phyloP scores from a whole-genome alignment of 2,329 filamentous ascomycete species.

The Colletotrichum ledebouriae region DNA sequence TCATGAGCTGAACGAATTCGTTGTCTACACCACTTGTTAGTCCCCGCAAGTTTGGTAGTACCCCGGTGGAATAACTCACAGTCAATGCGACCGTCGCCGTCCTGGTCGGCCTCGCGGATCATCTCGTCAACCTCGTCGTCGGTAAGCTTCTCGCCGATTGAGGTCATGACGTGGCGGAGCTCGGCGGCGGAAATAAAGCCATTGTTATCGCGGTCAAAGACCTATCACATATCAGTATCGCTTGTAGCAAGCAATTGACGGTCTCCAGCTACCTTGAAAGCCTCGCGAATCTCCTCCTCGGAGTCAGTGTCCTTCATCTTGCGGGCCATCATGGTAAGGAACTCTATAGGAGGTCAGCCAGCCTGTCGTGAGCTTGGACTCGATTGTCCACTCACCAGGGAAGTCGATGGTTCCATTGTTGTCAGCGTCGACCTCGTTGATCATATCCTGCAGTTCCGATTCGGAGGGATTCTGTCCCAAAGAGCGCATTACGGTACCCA shows the following conservation, averaged over 20 bases:
- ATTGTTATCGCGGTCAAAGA: constrained; percentile 92
- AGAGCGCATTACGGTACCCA: constrained; percentile 91
- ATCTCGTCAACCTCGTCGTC: constrained; percentile 94
- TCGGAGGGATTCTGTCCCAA: constrained; percentile 91
- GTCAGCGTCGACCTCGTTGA: constrained; percentile 92
- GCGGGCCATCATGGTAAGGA: constrained; percentile 93
- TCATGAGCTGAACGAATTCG: constrained; percentile 95
- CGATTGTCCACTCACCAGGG: constrained; percentile 72
- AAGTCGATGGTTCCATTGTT: constrained; percentile 96
- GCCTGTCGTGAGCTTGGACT: background rate
- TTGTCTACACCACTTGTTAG: constrained; percentile 71
- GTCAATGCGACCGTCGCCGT: constrained; percentile 89
- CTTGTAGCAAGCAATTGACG: background rate
- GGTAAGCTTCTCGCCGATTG: constrained; percentile 90
- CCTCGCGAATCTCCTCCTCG: constrained; percentile 90
- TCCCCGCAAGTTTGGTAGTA: background rate
- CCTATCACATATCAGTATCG: constrained; percentile 55
- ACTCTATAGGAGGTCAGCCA: constrained; percentile 71
- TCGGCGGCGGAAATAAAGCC: constrained; percentile 92
- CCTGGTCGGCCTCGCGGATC: constrained; percentile 92
- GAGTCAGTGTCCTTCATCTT: constrained; percentile 97
- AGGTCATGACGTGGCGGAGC: constrained; percentile 91
- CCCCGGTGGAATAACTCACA: constrained; percentile 66
- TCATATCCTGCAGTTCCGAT: constrained; percentile 93
- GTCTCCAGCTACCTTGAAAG: constrained; percentile 77